A percentile compares a stretch with the other conserved stretches of the same genome.
Conservation (phyloP, 768 basidiomycete genomes). For the Clavulina sp. region DNA sequence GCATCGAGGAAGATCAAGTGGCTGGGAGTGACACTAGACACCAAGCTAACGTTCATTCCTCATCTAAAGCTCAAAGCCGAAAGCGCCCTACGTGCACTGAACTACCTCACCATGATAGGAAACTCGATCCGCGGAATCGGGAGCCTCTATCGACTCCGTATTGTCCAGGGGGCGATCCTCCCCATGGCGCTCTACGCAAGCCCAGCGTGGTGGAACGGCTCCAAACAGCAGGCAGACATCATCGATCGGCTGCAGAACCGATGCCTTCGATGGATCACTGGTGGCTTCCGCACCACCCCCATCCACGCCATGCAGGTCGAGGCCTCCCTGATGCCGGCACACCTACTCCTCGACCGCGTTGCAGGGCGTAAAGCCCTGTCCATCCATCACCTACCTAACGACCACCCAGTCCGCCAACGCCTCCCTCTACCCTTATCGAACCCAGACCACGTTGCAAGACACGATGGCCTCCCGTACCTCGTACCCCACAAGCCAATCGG, state of each 20-base stretch:
- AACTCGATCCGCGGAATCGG: conserved; percentile 21
- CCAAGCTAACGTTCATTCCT: conserved; percentile 19
- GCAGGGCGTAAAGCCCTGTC: background rate
- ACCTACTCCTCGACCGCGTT: conserved; percentile 3
- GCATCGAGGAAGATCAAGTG: conserved; percentile 13
- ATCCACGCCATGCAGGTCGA: conserved; percentile 20
- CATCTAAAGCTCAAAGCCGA: conserved; percentile 17
- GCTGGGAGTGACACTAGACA: conserved; percentile 23
- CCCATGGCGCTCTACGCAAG: conserved; percentile 22
- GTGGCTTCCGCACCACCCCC: conserved; percentile 20
- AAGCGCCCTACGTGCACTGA: conserved; percentile 16
- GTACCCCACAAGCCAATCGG: too few species aligned
- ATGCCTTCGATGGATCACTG: conserved; percentile 19
- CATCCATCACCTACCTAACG: too few species aligned
- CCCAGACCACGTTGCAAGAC: too few species aligned
- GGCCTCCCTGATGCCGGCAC: conserved; percentile 19
- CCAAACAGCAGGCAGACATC: conserved; percentile 12
- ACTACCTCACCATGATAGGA: conserved; percentile 18
- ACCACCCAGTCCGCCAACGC: too few species aligned
- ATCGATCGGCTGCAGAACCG: conserved; percentile 19
- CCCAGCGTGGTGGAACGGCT: conserved; percentile 20
- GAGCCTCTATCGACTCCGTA: conserved; percentile 15
- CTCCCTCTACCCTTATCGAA: too few species aligned
- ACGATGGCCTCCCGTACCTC: too few species aligned
- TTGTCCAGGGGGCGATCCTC: conserved; percentile 19